These are phyloP conservation scores for Cordyceps tenuipes DNA, from an alignment of 2,329 filamentous ascomycete genomes.

Conservation along the genomic window DNA sequence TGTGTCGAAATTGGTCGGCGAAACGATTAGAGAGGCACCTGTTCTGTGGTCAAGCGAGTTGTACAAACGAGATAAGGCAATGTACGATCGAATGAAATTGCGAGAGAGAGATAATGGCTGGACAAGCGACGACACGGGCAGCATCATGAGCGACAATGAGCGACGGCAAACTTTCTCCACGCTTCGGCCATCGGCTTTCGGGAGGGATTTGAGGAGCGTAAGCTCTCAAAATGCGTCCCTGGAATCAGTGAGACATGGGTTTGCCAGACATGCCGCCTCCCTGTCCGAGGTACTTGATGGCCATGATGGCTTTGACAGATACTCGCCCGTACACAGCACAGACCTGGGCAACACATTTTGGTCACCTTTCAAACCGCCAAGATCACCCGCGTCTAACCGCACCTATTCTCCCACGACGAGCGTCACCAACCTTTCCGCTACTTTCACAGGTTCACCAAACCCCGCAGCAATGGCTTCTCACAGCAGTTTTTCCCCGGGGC, in stretches of 20 bases:
- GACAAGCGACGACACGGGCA: slow-evolving; percentile 41
- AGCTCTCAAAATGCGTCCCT: slow-evolving; percentile 57
- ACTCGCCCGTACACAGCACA: slow-evolving; percentile 56
- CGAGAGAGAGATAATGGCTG: slow-evolving; percentile 41
- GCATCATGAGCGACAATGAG: slow-evolving; percentile 47
- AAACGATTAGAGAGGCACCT: slow-evolving; percentile 74
- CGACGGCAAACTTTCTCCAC: slow-evolving; percentile 36
- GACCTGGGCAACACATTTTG: slow-evolving; percentile 78
- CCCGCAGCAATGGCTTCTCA: slow-evolving; percentile 36
- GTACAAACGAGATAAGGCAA: slow-evolving; percentile 66
- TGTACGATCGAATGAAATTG: slow-evolving; percentile 40
- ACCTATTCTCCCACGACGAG: slow-evolving; percentile 56
- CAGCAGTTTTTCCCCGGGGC: slow-evolving; percentile 40
- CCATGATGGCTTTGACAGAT: slow-evolving; percentile 59
- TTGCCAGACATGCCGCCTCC: slow-evolving; percentile 47
- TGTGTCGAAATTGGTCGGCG: slow-evolving; percentile 75
- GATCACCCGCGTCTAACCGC: slow-evolving; percentile 53
- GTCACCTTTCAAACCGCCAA: slow-evolving; percentile 71
- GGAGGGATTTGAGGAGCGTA: slow-evolving; percentile 49
- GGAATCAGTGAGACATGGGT: slow-evolving; percentile 57
- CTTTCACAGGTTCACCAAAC: slow-evolving; percentile 36
- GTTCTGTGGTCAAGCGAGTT: slow-evolving; percentile 90
- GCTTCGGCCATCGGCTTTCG: slow-evolving; percentile 42
- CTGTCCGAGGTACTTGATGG: slow-evolving; percentile 61
- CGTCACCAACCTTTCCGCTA: slow-evolving; percentile 46